A percentile compares a stretch with the other conserved stretches of the same genome.
Evolutionary conservation across 257 asterid genomes (phyloP).

Genomic region (Pogostemon cablin): DNA sequence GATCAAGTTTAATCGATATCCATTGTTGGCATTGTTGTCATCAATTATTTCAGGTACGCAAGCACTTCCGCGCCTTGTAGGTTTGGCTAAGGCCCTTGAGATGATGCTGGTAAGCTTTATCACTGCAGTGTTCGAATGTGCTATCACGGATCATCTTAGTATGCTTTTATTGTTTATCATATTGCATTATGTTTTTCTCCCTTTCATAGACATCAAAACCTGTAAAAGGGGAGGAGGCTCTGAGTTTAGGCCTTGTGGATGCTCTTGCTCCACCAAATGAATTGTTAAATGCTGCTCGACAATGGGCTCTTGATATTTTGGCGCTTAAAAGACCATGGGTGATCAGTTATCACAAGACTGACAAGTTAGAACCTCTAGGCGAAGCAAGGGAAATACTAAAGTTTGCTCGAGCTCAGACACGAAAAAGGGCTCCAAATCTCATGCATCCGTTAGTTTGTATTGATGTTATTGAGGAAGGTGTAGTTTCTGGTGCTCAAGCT

Average conservation of each 20-base stretch:
- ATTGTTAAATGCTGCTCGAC: slow-evolving; percentile 71
- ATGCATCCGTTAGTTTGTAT: slow-evolving; percentile 82
- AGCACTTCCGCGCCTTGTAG: slow-evolving; percentile 98
- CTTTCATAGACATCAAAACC: slow-evolving; percentile 74
- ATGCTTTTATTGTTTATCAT: not conserved
- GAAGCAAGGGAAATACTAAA: slow-evolving; percentile 91
- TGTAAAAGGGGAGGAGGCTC: slow-evolving; percentile 89
- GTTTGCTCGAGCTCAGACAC: slow-evolving; percentile 89
- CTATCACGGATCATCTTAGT: not conserved
- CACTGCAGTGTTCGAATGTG: slow-evolving; percentile 1
- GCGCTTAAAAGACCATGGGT: slow-evolving; percentile 81
- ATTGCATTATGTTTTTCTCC: slow-evolving; percentile 24
- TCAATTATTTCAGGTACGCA: slow-evolving; percentile 75
- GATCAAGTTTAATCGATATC: not conserved
- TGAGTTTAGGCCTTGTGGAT: slow-evolving; percentile 89
- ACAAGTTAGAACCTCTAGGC: slow-evolving; percentile 76
- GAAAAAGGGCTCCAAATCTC: slow-evolving; percentile 86
- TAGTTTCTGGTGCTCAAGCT: slow-evolving; percentile 79
- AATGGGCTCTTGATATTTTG: slow-evolving; percentile 86
- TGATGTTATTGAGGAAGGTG: slow-evolving; percentile 92
- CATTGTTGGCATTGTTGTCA: slow-evolving; percentile 19
- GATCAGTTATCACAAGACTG: slow-evolving; percentile 73
- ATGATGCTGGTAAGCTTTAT: slow-evolving; percentile 83
- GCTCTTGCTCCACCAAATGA: slow-evolving; percentile 72
- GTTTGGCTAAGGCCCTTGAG: slow-evolving; percentile 91